A percentile compares a stretch with the other conserved stretches of the same genome.
These are phyloP conservation scores for Aspergillus mulundensis DNA, from an alignment of 495 filamentous ascomycete genomes.

Conservation along the genomic window DNA sequence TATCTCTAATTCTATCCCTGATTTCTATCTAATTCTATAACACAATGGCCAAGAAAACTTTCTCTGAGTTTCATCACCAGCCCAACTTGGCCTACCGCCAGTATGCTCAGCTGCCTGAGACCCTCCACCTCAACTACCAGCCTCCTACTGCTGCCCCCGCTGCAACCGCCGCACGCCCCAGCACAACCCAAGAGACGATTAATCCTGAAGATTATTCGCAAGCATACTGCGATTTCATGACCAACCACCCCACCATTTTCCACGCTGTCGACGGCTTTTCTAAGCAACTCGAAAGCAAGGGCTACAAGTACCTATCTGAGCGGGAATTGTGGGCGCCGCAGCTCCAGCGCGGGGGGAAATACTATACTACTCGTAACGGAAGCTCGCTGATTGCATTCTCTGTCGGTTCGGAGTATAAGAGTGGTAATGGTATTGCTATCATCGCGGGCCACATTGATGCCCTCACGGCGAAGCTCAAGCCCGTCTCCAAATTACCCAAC, in stretches of 20 bases:
- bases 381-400: constrained; percentile 84
- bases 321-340: constrained; percentile 73
- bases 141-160: constrained; percentile 1
- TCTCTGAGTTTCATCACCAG: constrained; percentile 11
- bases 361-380: constrained; percentile 81
- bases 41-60: constrained; percentile 22
- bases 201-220: constrained; percentile 63
- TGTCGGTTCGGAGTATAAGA: constrained; percentile 74
- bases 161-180: background rate
- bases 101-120: constrained; percentile 18
- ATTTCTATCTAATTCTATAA: background rate
- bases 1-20: background rate
- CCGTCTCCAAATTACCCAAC: constrained; percentile 72
- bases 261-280: constrained; percentile 77
- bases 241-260: constrained; percentile 86
- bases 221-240: constrained; percentile 86
- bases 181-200: constrained; percentile 10
- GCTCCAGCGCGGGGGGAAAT: constrained; percentile 77
- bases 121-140: constrained; percentile 6
- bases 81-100: constrained; percentile 22
- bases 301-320: constrained; percentile 75
- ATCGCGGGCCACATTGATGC: constrained; percentile 92
- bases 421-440: constrained; percentile 77
- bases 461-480: constrained; percentile 83
- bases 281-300: constrained; percentile 61